Evolutionary conservation across 73 alveolate genomes (phyloP), one percentile per base, ranked within the genome.

Genomic region (Diophrys appendiculata): DNA sequence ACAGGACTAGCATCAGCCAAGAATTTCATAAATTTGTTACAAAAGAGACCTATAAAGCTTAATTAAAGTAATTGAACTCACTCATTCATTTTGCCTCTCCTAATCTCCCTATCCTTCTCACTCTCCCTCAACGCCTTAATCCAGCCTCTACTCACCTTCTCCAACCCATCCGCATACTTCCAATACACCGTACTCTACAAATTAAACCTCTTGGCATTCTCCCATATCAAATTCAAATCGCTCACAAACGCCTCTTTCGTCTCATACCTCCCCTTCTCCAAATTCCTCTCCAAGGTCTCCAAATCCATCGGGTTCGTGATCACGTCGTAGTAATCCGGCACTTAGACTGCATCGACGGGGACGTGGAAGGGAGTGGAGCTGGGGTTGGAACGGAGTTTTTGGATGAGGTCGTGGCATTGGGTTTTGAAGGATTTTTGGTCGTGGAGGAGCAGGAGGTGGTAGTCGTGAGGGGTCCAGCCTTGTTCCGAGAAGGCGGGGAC

Each of bases 221-320:
- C 80, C 73, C 93, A 95, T 0, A 96, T 96, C 75, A 88, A 83
- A 52, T 81, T 87, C 65, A 96, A 85, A 71, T 96, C 99, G 32
- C 74, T 81, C 28, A 72, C 94, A 77, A 96, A 96, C 56, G 54
- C 33, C 25, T 76, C 91, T 65, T 77, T 85, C 31, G 83, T 53
- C 52, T 86, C 84, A 80, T 92, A 96, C 33, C 80, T 71, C 29
- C 93, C 94, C 33, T 86, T 92, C 60, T 91, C 82, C 54, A 96
- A 60, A 34, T 90, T 90, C 91, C 92, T 84, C 68, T 83, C 85
- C 70, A 96, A 54, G 54, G 89, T 90, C 52, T 68, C 77, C 69
- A 90, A 54, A 75, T 75, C 99, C 89, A 94, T 96, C 0, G 99
- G 99, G 53, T 94, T 95, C 64, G 80, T 92, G 27, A 96, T 96